A percentile compares a stretch with the other conserved stretches of the same genome.
These are phyloP conservation scores for Penicillium sumatraense DNA, from an alignment of 2,329 filamentous ascomycete genomes.

Conservation along the genomic window DNA sequence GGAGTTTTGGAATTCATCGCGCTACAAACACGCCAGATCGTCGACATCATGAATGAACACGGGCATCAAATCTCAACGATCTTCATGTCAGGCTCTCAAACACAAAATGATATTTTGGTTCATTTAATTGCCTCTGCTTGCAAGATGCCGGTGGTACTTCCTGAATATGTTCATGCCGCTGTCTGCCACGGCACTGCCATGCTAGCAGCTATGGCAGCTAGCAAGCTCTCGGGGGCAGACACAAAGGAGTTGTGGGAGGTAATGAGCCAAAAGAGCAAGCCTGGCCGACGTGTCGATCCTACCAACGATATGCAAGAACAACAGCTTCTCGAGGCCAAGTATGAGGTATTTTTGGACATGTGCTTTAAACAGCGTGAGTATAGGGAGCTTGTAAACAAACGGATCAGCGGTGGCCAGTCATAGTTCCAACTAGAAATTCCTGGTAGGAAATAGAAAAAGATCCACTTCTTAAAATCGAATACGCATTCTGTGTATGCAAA, in stretches of 20 bases:
- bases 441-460: too few relatives aligned
- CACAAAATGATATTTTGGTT: conserved; percentile 94
- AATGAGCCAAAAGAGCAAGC: conserved; percentile 97
- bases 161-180: conserved; percentile 89
- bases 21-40: conserved; percentile 92
- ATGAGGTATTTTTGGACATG: background rate
- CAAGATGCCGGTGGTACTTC: conserved; percentile 89
- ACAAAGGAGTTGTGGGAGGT: conserved; percentile 92
- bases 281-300: too few relatives aligned
- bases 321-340: too few relatives aligned
- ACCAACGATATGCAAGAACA: too few relatives aligned
- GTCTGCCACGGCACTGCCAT: conserved; percentile 97
- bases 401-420: background rate
- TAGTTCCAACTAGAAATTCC: background rate
- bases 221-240: conserved; percentile 73
- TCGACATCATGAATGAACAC: conserved; percentile 88
- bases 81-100: conserved; percentile 98
- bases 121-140: conserved; percentile 87
- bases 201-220: conserved; percentile 94
- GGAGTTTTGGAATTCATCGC: conserved; percentile 98
- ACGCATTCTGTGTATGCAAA: too few relatives aligned
- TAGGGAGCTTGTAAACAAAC: background rate
- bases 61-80: conserved; percentile 89
- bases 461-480: too few relatives aligned
- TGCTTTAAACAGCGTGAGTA: background rate